phyloP scores from a whole-genome alignment of 2,329 filamentous ascomycete species.

The Pleurostoma richardsiae region DNA sequence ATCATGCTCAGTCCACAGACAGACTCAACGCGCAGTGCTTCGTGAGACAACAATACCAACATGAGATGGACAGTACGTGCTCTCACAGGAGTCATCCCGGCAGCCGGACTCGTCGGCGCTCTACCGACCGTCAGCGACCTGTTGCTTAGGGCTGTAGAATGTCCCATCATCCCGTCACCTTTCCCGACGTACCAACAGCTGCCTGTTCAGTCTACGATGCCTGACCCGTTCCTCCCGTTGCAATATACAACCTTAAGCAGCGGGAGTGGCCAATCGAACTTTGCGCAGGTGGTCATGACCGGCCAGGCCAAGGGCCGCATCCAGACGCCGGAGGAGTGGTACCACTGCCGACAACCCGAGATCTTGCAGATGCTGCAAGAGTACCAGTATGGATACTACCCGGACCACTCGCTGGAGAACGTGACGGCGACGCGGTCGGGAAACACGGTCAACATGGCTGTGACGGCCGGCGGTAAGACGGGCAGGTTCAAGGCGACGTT shows the following conservation, averaged over 20 bases:
- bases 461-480: constrained; percentile 36
- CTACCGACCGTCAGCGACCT: too few relatives aligned
- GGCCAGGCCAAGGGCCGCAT: constrained; percentile 36
- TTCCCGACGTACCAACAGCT: constrained; percentile 28
- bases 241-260: constrained; percentile 29
- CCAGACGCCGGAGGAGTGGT: constrained; percentile 40
- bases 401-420: constrained; percentile 39
- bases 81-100: too few relatives aligned
- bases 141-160: constrained; percentile 2
- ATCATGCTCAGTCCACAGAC: too few relatives aligned
- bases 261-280: constrained; percentile 18
- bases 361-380: constrained; percentile 43
- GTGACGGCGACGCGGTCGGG: constrained; percentile 41
- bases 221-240: constrained; percentile 38
- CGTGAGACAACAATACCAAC: too few relatives aligned
- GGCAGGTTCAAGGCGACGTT: constrained; percentile 37
- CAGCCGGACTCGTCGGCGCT: too few relatives aligned
- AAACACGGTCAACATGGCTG: constrained; percentile 33
- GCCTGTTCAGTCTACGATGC: constrained; percentile 30
- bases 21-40: too few relatives aligned
- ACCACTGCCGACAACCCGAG: constrained; percentile 41
- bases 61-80: too few relatives aligned
- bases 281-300: constrained; percentile 25
- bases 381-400: constrained; percentile 47
- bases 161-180: constrained; percentile 18